phyloP scores from a whole-genome alignment of 495 filamentous ascomycete species.

The Staphylotrichum tortipilum region DNA sequence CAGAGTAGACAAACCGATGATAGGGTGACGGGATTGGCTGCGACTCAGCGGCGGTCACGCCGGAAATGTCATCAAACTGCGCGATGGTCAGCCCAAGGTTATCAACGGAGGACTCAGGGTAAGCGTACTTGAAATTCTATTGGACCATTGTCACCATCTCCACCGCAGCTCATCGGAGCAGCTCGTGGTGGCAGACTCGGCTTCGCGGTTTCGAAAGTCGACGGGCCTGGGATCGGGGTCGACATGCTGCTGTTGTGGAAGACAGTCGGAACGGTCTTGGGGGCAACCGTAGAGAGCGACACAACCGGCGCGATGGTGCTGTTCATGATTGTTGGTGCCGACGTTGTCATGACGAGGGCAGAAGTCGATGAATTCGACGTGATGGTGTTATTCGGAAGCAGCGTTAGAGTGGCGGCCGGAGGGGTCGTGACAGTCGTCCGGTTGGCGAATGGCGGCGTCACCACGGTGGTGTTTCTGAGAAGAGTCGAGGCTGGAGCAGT shows the following conservation, averaged over 20 bases:
- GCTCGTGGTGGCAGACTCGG: not conserved
- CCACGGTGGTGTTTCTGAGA: too few species aligned
- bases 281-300: too few species aligned
- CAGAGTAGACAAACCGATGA: slow-evolving; percentile 34
- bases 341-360: too few species aligned
- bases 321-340: not conserved
- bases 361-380: too few species aligned
- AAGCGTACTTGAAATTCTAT: slow-evolving; percentile 21
- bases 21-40: slow-evolving; percentile 32
- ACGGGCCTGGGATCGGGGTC: not conserved
- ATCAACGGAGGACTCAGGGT: not conserved
- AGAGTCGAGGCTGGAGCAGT: too few species aligned
- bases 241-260: not conserved
- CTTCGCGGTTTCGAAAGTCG: too few species aligned
- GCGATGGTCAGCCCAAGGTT: slow-evolving; percentile 2
- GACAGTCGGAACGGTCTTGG: too few species aligned
- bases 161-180: slow-evolving; percentile 18
- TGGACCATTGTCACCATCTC: slow-evolving; percentile 21
- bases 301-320: too few species aligned
- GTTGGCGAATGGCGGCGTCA: not conserved
- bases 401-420: not conserved
- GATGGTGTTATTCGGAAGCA: not conserved
- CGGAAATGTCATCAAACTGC: slow-evolving; percentile 37
- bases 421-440: too few species aligned
- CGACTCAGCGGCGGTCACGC: slow-evolving; percentile 12